phyloP scores from a whole-genome alignment of 768 basidiomycete genomes.

The Boletus coccyginus region DNA sequence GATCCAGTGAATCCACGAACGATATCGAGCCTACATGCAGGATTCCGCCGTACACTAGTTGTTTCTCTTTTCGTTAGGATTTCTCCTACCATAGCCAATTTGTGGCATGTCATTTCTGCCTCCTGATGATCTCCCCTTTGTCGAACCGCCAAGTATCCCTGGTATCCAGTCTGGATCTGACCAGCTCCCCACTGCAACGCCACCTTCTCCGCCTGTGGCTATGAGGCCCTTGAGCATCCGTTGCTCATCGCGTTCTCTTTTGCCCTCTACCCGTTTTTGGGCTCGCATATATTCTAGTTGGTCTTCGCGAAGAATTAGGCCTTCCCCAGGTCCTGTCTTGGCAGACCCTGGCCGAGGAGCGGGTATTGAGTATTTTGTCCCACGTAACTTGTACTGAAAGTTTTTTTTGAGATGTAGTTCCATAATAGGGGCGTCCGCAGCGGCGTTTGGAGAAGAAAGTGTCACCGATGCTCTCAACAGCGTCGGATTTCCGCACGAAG shows the following conservation, averaged over 20 bases:
- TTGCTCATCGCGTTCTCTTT: conserved; percentile 71
- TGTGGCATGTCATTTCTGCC: conserved; percentile 70
- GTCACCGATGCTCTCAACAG: conserved; percentile 91
- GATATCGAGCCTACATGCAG: conserved; percentile 5
- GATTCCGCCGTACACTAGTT: conserved; percentile 23
- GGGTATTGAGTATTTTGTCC: conserved; percentile 91
- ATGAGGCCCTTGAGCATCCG: conserved; percentile 61
- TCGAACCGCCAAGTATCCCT: conserved; percentile 67
- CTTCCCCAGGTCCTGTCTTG: conserved; percentile 77
- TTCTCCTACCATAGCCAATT: conserved; percentile 84
- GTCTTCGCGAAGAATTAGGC: conserved; percentile 90
- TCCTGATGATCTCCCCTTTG: conserved; percentile 60
- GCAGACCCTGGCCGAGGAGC: conserved; percentile 85
- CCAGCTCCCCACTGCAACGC: conserved; percentile 70
- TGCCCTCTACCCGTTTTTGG: conserved; percentile 70
- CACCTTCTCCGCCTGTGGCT: conserved; percentile 47
- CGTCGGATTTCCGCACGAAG: conserved; percentile 92
- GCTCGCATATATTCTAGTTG: conserved; percentile 85
- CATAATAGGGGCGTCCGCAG: conserved; percentile 62
- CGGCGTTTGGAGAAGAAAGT: conserved; percentile 61
- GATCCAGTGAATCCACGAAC: neutral
- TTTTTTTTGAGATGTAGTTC: conserved; percentile 93
- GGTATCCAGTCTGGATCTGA: conserved; percentile 96
- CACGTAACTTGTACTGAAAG: conserved; percentile 90
- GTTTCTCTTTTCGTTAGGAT: conserved; percentile 82